A percentile compares a stretch with the other conserved stretches of the same genome.
These are phyloP conservation scores for Plasmopara muralis DNA, from an alignment of 352 stramenopile genomes.

Conservation along the genomic window DNA sequence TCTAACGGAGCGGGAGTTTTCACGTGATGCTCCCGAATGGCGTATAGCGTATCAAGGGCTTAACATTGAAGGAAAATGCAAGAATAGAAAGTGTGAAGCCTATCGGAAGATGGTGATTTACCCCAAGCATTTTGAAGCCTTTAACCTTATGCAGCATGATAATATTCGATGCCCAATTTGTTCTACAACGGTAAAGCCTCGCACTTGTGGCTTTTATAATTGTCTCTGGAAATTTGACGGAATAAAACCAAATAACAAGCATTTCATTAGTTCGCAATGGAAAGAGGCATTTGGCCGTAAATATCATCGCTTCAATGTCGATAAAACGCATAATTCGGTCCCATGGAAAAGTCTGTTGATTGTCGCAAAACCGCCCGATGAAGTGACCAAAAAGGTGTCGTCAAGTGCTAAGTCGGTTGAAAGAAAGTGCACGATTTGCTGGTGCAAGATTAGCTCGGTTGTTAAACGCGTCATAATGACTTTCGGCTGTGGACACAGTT, in stretches of 20 bases:
- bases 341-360: conserved; percentile 21
- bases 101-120: conserved; percentile 21
- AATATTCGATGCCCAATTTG: conserved; percentile 21
- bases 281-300: conserved; percentile 5
- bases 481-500: conserved; percentile 13
- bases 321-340: conserved; percentile 11
- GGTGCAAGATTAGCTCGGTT: conserved; percentile 1
- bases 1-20: conserved; percentile 1
- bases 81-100: conserved; percentile 7
- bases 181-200: conserved; percentile 7
- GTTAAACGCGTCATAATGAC: background rate
- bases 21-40: conserved; percentile 5
- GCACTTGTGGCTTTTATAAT: conserved; percentile 28
- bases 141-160: conserved; percentile 20
- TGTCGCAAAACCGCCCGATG: conserved; percentile 4
- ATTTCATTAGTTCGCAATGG: conserved; percentile 20
- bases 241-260: background rate
- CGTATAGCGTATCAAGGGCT: conserved; percentile 12
- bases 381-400: background rate
- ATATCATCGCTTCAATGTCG: conserved; percentile 22
- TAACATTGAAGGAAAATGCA: conserved; percentile 30
- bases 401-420: background rate
- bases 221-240: conserved; percentile 32
- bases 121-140: conserved; percentile 5
- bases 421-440: conserved; percentile 16